Percentiles rank a stretch among this genome's conserved stretches.
Conservation (phyloP, 176 grass and related monocot species). For the Sorghum bicolor region Sorghum_bicolor_NCBIv3 NC_012870.2:77044001-77044500, state of each 20-base stretch:
- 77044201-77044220: background rate
- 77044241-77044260: slow-evolving; percentile 54
- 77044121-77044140: background rate
- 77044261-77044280: slow-evolving; percentile 67
- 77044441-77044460: slow-evolving; percentile 83
- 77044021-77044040: no score
- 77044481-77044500: slow-evolving; percentile 85
- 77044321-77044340: background rate
- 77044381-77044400: background rate
- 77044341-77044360: background rate
- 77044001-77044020: no score
- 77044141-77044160: background rate
- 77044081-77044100: slow-evolving; percentile 43
- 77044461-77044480: slow-evolving; percentile 77
- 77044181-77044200: background rate
- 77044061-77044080: background rate
- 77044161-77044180: background rate
- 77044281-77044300: background rate
- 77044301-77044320: slow-evolving; percentile 14
- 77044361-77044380: no score
- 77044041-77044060: background rate
- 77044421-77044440: slow-evolving; percentile 74
- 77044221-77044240: slow-evolving; percentile 47
- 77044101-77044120: slow-evolving; percentile 25
- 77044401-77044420: slow-evolving; percentile 93